These are phyloP conservation scores for Rhinocladiella similis DNA, from an alignment of 2,329 filamentous ascomycete species.

Conservation along the genomic window DNA sequence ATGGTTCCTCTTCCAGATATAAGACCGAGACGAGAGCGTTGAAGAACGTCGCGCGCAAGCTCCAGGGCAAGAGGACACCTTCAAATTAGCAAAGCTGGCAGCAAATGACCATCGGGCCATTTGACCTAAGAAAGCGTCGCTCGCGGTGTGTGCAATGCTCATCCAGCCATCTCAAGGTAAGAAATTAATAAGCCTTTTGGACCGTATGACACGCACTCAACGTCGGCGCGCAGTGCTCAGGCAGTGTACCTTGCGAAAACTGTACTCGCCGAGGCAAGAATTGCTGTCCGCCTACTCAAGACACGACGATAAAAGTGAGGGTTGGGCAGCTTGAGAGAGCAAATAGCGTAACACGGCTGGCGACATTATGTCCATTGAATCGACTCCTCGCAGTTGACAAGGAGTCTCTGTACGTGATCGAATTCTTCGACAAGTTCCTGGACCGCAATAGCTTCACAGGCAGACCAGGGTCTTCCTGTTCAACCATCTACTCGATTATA, in stretches of 20 bases:
- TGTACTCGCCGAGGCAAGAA: background rate
- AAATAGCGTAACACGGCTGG: background rate
- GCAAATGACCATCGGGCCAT: background rate
- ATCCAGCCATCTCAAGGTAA: constrained; percentile 5
- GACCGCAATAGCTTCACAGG: constrained; percentile 4
- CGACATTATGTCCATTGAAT: background rate
- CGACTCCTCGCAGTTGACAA: background rate
- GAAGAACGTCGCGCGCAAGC: background rate
- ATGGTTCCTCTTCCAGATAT: background rate
- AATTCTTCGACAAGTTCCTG: constrained; percentile 4
- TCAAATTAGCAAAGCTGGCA: too few relatives aligned
- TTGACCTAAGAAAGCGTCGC: background rate
- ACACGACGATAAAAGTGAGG: background rate
- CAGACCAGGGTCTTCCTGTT: background rate
- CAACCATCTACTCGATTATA: background rate
- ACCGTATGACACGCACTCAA: too few relatives aligned
- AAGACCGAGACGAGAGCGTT: background rate
- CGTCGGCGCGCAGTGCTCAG: background rate
- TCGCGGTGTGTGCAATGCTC: background rate
- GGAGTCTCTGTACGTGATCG: background rate
- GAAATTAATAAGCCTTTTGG: too few relatives aligned
- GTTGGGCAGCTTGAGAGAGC: background rate
- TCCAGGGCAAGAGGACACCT: too few relatives aligned
- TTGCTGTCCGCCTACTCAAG: background rate
- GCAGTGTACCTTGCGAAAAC: background rate